phyloP scores from a whole-genome alignment of 2,329 filamentous ascomycete species.

The Knufia fluminis region DNA sequence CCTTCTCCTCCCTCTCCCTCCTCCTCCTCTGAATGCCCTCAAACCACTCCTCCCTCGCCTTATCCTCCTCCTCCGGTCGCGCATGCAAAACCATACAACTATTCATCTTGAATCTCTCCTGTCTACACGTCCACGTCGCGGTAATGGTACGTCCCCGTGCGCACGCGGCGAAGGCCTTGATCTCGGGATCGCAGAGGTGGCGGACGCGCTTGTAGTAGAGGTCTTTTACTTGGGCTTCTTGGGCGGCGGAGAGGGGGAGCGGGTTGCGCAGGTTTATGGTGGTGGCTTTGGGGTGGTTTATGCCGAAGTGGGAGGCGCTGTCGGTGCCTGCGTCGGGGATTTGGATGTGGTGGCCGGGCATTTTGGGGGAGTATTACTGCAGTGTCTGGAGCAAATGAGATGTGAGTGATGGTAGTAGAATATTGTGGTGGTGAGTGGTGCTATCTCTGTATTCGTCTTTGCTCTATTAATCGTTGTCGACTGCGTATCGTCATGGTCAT shows the following conservation, averaged over 20 bases:
- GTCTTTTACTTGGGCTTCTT: conserved; percentile 73
- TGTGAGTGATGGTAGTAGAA: background rate
- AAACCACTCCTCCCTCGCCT: conserved; percentile 91
- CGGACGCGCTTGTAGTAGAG: conserved; percentile 74
- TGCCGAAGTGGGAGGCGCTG: conserved; percentile 11
- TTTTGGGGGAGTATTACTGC: background rate
- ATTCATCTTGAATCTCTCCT: conserved; percentile 79
- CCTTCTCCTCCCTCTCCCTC: conserved; percentile 55
- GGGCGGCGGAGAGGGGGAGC: conserved; percentile 68
- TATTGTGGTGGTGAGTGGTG: background rate
- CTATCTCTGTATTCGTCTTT: conserved; percentile 3
- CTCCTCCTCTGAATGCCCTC: conserved; percentile 62
- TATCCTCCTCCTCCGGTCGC: conserved; percentile 75
- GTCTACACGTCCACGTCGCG: conserved; percentile 76
- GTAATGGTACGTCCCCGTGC: conserved; percentile 77
- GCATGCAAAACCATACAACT: conserved; percentile 89
- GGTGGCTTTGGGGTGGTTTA: conserved; percentile 6
- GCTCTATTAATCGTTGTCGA: background rate
- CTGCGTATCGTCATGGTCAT: background rate
- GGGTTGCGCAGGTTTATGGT: conserved; percentile 53
- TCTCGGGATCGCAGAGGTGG: conserved; percentile 63
- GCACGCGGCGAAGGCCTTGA: conserved; percentile 84
- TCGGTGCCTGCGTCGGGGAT: conserved; percentile 17
- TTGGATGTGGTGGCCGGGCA: conserved; percentile 23
- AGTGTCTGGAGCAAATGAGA: background rate